Conservation (phyloP, 768 basidiomycete genomes). For the Mycena vulgaris region DNA sequence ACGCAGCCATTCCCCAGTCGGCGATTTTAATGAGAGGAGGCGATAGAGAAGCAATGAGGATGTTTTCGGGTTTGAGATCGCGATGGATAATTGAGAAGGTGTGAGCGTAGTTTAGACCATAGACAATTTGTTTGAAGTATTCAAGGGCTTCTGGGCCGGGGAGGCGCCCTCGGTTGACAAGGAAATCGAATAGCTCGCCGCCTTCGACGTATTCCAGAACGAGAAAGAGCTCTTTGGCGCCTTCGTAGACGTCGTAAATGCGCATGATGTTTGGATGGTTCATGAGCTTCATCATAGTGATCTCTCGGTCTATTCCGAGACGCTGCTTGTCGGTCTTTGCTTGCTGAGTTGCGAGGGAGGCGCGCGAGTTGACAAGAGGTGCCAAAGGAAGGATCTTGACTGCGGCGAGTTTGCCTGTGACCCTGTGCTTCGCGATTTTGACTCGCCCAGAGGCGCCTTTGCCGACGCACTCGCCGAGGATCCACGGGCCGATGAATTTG, state of each 20-base stretch:
- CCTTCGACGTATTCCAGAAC: slow-evolving; percentile 96
- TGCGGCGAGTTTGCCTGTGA: slow-evolving; percentile 93
- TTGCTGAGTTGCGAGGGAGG: slow-evolving; percentile 74
- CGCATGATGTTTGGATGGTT: slow-evolving; percentile 97
- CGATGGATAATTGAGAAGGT: slow-evolving; percentile 98
- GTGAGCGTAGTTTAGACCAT: slow-evolving; percentile 96
- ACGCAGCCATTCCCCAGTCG: slow-evolving; percentile 99
- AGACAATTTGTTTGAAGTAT: slow-evolving; percentile 96
- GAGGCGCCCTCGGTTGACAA: slow-evolving; percentile 90
- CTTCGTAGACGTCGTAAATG: slow-evolving; percentile 96
- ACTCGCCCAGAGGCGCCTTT: slow-evolving; percentile 96
- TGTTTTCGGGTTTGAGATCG: slow-evolving; percentile 98
- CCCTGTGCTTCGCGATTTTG: slow-evolving; percentile 90
- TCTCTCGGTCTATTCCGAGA: slow-evolving; percentile 93
- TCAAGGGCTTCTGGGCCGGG: slow-evolving; percentile 86
- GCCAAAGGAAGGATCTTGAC: slow-evolving; percentile 95
- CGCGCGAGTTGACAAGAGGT: slow-evolving; percentile 80
- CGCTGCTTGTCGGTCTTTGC: slow-evolving; percentile 86
- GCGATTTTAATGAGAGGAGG: slow-evolving; percentile 95
- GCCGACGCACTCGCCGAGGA: slow-evolving; percentile 93
- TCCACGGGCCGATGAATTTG: slow-evolving; percentile 90
- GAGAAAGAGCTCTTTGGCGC: slow-evolving; percentile 90
- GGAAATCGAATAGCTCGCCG: slow-evolving; percentile 96
- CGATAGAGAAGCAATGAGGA: slow-evolving; percentile 87
- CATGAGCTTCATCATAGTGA: slow-evolving; percentile 99